phyloP scores from a whole-genome alignment of 345 rosid genomes.

The Fremontodendron californicum region DNA sequence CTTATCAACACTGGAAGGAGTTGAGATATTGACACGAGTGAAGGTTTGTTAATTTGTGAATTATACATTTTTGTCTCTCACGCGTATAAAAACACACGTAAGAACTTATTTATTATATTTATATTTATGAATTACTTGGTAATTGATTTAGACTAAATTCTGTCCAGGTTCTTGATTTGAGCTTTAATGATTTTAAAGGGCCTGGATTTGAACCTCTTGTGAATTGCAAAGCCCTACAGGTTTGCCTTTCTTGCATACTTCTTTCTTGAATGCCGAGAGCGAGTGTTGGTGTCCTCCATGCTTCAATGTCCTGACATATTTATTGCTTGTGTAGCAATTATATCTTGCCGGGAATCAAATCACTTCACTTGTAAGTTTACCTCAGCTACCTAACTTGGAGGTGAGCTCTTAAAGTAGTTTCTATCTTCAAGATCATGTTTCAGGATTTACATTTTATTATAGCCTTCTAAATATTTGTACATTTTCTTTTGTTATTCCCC shows the following conservation, averaged over 20 bases:
- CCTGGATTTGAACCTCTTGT: constrained; percentile 97
- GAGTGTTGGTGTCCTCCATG: constrained; percentile 1
- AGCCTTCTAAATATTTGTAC: constrained; percentile 7
- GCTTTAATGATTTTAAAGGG: constrained; percentile 98
- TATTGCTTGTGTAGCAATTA: constrained; percentile 65
- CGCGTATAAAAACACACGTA: neutral
- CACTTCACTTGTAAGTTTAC: constrained; percentile 85
- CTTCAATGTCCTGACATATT: constrained; percentile 23
- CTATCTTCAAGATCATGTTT: neutral
- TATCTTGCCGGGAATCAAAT: constrained; percentile 99
- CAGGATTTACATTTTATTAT: neutral
- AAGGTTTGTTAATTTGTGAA: constrained; percentile 55
- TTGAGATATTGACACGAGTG: constrained; percentile 86
- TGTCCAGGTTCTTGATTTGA: constrained; percentile 89
- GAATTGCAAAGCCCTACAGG: constrained; percentile 92
- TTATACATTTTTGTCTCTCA: neutral
- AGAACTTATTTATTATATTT: neutral
- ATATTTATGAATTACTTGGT: neutral
- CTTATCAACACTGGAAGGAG: constrained; percentile 76
- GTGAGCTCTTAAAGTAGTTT: constrained; percentile 36
- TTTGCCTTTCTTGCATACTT: constrained; percentile 31
- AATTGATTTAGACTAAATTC: constrained; percentile 16
- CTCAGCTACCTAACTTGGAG: constrained; percentile 96
- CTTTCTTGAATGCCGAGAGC: constrained; percentile 4
- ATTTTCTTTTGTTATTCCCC: neutral